These are phyloP conservation scores for Begonia masoniana DNA, from an alignment of 306 rosid genomes.

Conservation along the genomic window DNA sequence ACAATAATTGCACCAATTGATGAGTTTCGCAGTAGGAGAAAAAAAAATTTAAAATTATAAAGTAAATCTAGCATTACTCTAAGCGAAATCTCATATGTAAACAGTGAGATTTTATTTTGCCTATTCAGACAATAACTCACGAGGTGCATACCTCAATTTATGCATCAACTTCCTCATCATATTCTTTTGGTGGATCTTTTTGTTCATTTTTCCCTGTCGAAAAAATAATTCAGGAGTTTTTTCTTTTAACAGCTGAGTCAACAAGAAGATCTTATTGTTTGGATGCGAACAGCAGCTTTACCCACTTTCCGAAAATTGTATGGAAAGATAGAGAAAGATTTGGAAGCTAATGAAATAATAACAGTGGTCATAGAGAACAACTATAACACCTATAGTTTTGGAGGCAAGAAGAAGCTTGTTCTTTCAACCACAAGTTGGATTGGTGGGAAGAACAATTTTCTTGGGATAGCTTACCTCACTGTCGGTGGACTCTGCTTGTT, in stretches of 20 bases:
- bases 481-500: constrained; percentile 52
- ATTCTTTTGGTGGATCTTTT: background rate
- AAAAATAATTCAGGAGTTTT: constrained; percentile 13
- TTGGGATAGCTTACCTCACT: constrained; percentile 53
- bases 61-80: too few species aligned
- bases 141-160: too few species aligned
- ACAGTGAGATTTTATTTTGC: too few species aligned
- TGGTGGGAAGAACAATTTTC: constrained; percentile 68
- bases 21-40: too few species aligned
- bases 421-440: constrained; percentile 91
- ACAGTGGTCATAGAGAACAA: constrained; percentile 51
- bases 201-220: background rate
- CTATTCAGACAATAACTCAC: too few species aligned
- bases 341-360: constrained; percentile 47
- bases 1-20: too few species aligned
- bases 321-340: constrained; percentile 65
- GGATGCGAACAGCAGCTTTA: constrained; percentile 88
- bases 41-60: too few species aligned
- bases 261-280: constrained; percentile 87
- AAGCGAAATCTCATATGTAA: too few species aligned
- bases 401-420: constrained; percentile 57
- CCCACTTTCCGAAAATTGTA: constrained; percentile 76
- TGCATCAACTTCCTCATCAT: background rate
- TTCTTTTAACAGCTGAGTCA: constrained; percentile 52
- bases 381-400: constrained; percentile 69